Evolutionary conservation across 495 filamentous ascomycete genomes (phyloP), one percentile per base, ranked within the genome.

Genomic region (Saxophila tyrrhenica): DNA sequence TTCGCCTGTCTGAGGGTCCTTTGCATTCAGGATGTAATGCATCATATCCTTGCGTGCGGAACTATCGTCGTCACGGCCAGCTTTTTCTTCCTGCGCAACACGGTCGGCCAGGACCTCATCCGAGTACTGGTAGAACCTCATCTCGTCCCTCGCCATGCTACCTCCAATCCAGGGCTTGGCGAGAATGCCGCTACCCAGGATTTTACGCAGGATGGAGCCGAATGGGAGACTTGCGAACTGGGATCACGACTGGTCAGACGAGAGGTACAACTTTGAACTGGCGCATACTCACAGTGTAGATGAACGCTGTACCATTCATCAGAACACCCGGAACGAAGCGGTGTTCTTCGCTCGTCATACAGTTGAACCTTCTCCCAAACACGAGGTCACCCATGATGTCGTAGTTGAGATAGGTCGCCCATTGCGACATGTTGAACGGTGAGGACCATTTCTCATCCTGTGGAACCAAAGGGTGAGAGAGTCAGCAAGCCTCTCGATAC

Each of bases 331-430:
- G 73, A n/a, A 78, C 78, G 56, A 75, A 79, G n/a, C 82, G 73
- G 60, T 79, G 80, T 44, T 75, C 72, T 13, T 13, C 16, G n/a
- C 49, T 19, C 9, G 13, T 24, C 10, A 51, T 13, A 13, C 39
- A 22, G 21, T 24, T 15, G 35, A 51, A 51, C 11, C 16, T 9
- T 22, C 24, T 51, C 8, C 49, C 38, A 60, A 87, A 88, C 53
- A 75, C 75, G 9, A 89, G 60, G 35, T 86, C 79, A 2, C 83
- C 84, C 66, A 89, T 79, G 21, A 86, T 78, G 58, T 89, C 85
- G 70, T 85, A 87, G 45, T 78, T 76, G 9, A 84, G 72, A 67
- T 78, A 86, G 51, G 23, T 45, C 2, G 51, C 17, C 38, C 32
- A 16, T 3, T 44, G 24, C 1, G 51, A 50, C 10, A 59, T 32